A percentile compares a stretch with the other conserved stretches of the same genome.
phyloP scores from a whole-genome alignment of 2,329 filamentous ascomycete genomes.

The Claviceps spartinae region DNA sequence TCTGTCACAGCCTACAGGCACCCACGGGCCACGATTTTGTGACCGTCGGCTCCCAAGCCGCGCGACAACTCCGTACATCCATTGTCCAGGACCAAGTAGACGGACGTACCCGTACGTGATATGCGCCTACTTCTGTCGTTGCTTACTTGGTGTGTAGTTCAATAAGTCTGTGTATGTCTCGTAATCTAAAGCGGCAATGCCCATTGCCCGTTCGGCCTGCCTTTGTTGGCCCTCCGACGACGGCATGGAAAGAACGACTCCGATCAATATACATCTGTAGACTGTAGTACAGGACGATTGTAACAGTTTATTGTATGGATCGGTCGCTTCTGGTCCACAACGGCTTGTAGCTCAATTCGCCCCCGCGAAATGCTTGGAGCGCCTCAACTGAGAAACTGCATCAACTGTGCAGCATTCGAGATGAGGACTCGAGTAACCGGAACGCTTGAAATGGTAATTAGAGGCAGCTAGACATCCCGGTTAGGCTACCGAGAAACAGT shows the following conservation, averaged over 20 bases:
- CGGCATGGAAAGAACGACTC: not conserved
- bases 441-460: constrained; percentile 1
- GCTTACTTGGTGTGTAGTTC: no score
- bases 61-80: not conserved
- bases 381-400: constrained; percentile 5
- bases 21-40: not conserved
- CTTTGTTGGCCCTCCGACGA: not conserved
- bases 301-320: not conserved
- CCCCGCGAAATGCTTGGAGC: not conserved
- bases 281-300: no score
- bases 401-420: constrained; percentile 3
- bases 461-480: constrained; percentile 2
- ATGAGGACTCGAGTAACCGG: constrained; percentile 2
- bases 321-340: not conserved
- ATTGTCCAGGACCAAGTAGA: not conserved
- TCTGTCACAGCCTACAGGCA: not conserved
- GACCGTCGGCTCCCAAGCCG: not conserved
- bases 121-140: no score
- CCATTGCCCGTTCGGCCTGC: not conserved
- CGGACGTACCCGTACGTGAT: not conserved
- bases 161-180: not conserved
- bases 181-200: not conserved
- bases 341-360: not conserved
- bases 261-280: no score
- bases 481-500: constrained; percentile 5